Evolutionary conservation across 345 rosid species (phyloP).

Genomic region (Eucalyptus camaldulensis): DNA sequence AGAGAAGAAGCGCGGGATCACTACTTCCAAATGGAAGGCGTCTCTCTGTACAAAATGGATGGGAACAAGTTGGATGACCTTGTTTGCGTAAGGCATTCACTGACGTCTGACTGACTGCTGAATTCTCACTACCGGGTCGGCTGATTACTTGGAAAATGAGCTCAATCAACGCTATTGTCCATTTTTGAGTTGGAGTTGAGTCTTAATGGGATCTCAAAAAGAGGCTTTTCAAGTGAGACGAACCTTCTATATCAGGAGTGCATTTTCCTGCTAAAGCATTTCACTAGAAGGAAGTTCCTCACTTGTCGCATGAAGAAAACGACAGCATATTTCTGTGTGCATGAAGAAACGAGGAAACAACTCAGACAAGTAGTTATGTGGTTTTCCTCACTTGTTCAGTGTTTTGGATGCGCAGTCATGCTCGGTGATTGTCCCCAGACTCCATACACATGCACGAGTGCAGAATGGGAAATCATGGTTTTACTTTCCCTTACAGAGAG

Average conservation of each 20-base stretch:
- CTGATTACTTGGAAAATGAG: background rate
- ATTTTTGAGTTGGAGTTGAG: background rate
- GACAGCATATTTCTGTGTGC: background rate
- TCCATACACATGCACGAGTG: background rate
- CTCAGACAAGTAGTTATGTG: background rate
- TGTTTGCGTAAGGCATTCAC: slow-evolving; percentile 67
- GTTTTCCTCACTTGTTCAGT: background rate
- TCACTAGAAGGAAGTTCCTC: background rate
- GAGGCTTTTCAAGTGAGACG: background rate
- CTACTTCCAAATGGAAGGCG: slow-evolving; percentile 60
- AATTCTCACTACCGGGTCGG: background rate
- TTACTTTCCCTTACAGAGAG: background rate
- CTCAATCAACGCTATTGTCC: background rate
- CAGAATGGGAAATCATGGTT: background rate
- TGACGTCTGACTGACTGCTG: background rate
- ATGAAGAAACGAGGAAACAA: background rate
- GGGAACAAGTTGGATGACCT: slow-evolving; percentile 94
- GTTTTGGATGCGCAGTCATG: background rate
- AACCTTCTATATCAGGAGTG: background rate
- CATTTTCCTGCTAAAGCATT: background rate
- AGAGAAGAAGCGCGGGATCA: slow-evolving; percentile 85
- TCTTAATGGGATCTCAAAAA: background rate
- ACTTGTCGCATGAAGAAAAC: background rate
- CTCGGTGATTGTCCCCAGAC: background rate
- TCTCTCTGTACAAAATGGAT: slow-evolving; percentile 91